Evolutionary conservation across 495 filamentous ascomycete species (phyloP), one percentile per base, ranked within the genome.

Genomic region (Xylaria intraflava): DNA sequence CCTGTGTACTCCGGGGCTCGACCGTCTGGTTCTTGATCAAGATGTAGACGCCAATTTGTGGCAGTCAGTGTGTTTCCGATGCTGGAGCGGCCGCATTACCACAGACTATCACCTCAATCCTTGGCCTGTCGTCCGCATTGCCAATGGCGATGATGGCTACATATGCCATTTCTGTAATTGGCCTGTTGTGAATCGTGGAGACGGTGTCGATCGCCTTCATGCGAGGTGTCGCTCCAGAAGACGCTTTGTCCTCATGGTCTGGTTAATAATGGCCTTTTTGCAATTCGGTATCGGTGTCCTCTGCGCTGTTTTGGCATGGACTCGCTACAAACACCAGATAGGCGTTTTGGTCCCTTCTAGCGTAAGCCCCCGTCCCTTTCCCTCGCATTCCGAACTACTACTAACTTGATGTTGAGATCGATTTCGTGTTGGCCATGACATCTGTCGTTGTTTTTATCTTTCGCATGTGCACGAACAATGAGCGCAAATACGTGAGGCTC

Each of bases 151-250:
- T 19, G 56, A 60, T n/a, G 64, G 64, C 45, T 64, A 66, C 49
- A 62, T 66, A 40, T 66, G 64, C 29, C 64, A 66, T 39, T 66
- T 66, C 35, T 66, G 64, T 48, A 64, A 58, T 16, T 66, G 64
- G 64, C 64, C 64, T 6, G 64, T 66, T 27, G 61, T 50, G 24
- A 50, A 64, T 29, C 35, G 49, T 2, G 57, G 53, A 24, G 61
- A 53, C 27, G 51, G 59, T n/a, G 57, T 56, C 16, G 60, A 52
- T 35, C 55, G 62, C 41, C 62, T 66, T 51, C 64, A 66, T 41
- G 61, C 61, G 16, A 52, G 56, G 24, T 66, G 64, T 43, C 49
- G 64, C 49, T 31, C 62, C 2, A 66, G 64, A 46, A 35, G 64
- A 49, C 51, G 57, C 17, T 50, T 64, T 49, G 64, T 66, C 11